Evolutionary conservation across 805 yeast species (phyloP), one percentile per base, ranked within the genome.

Genomic region (Kodamaea laetipori): DNA sequence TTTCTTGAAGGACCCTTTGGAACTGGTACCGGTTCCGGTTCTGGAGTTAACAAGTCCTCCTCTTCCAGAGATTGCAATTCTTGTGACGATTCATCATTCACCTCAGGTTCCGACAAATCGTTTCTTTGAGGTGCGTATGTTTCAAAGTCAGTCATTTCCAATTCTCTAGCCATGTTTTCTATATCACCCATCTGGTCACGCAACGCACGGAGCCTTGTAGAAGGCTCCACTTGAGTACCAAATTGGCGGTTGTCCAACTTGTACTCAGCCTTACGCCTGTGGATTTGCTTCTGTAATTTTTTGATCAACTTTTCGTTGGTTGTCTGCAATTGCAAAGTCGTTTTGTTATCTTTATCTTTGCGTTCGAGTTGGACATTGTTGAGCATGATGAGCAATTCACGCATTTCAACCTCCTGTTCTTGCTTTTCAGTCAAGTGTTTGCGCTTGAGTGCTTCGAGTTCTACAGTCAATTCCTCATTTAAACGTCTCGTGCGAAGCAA

Each of bases 141-240:
- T 39, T 78, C 83, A 55, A 88, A 90, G 51, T 89, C 94, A 15
- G 86, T 84, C 78, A 81, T 83, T 60, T 92, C 97, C 46, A 92
- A 72, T 55, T 85, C 86, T 47, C 95, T 70, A 0, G 97, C 97
- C 68, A 87, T 86, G 37, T 78, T 77, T 58, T 87, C 96, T 41
- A 90, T 73, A 49, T 80, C 83, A 46, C 86, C 95, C 96, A 89
- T 89, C 58, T 84, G 78, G 54, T 84, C 87, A 43, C 96, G 73
- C 53, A 90, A 71, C 34, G 80, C 82, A 47, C 94, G 74, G 40
- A 90, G 66, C 50, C 92, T 71, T 2, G 85, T 77, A 54, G 85
- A 84, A 3, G 96, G 95, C 58, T 87, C 95, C 19, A 82, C 77
- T 21, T 74, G 71, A 9, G 76, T 57, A 38, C 80, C 80, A 66